Base-by-base conservation (phyloP, 257 asterid species). In the Paulownia fortunei region DNA sequence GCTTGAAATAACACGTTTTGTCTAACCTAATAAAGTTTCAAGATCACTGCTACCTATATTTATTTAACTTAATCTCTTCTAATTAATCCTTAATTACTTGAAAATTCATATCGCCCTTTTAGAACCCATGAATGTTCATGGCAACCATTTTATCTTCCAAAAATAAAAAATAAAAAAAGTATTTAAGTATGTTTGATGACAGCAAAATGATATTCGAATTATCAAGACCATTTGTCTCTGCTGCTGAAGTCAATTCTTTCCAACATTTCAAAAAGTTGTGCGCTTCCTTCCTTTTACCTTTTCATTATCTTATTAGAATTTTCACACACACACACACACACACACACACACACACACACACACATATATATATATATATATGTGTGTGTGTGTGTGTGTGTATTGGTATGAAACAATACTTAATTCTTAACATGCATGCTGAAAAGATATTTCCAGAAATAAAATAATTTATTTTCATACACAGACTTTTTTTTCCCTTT, bases 351-450 rank as follows among this genome's bases (percentile, higher is more conserved):
- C 69, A 68, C 66, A 23, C 4, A 66, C 2, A 2, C 5, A 34
- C 47, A 62, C 1, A 30, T 30, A 30, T 30, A 1, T 30, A 30
- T 30, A 65, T 39, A 32, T 4, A 34, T 15, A 63, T n/a, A n/a
- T n/a, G n/a, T n/a, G 49, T 42, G 12, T 47, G 54, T 47, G 18
- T 47, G 18, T 47, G n/a, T n/a, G n/a, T n/a, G n/a, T n/a, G n/a
- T n/a, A n/a, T n/a, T n/a, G n/a, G 72, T 74, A 64, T 65, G 36
- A 51, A 76, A 34, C 63, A 49, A 52, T 76, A 66, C 55, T 56
- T 76, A 37, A 54, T 37, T 55, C 49, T 21, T 9, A 41, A 23
- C 39, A 58, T 58, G 26, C 51, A 11, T 54, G 24, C 55, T 42
- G 51, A 10, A 6, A 37, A 0, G 7, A 58, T 42, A 39, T 41